These are phyloP conservation scores for Cadophora sp. DNA, from an alignment of 2,329 filamentous ascomycete genomes.

Conservation along the genomic window DNA sequence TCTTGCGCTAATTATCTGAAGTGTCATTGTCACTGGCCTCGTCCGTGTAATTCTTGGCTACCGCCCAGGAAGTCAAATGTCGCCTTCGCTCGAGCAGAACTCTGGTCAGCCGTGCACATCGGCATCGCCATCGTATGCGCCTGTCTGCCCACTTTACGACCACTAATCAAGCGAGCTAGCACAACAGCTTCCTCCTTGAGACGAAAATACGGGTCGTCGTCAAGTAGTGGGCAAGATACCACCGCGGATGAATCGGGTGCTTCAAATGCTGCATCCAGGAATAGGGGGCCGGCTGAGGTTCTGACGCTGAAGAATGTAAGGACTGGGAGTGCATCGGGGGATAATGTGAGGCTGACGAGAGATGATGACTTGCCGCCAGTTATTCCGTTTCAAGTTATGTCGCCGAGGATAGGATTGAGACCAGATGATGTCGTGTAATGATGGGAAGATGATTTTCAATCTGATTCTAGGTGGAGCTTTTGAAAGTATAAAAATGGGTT, in stretches of 20 bases:
- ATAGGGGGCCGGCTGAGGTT: not conserved
- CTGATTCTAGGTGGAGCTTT: not conserved
- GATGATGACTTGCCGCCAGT: not conserved
- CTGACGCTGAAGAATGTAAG: not conserved
- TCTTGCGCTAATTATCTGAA: too few relatives aligned
- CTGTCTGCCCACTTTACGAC: constrained; percentile 11
- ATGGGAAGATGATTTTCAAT: not conserved
- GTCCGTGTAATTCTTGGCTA: constrained; percentile 17
- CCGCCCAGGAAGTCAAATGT: constrained; percentile 15
- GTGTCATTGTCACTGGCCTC: constrained; percentile 13
- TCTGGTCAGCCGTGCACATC: constrained; percentile 17
- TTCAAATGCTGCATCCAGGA: not conserved
- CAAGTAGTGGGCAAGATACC: not conserved
- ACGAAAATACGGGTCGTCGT: not conserved
- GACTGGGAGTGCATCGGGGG: not conserved
- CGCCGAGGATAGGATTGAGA: constrained; percentile 8
- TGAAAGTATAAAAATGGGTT: too few relatives aligned
- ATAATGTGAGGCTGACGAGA: not conserved
- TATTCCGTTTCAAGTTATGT: not conserved
- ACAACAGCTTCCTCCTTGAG: not conserved
- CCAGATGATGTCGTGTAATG: constrained; percentile 1
- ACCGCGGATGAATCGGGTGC: not conserved
- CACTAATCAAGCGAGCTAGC: constrained; percentile 12
- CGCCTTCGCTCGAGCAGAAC: constrained; percentile 13
- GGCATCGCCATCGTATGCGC: constrained; percentile 14